Conservation (phyloP, 2,329 filamentous ascomycete genomes). For the Penicillium sp. region DNA sequence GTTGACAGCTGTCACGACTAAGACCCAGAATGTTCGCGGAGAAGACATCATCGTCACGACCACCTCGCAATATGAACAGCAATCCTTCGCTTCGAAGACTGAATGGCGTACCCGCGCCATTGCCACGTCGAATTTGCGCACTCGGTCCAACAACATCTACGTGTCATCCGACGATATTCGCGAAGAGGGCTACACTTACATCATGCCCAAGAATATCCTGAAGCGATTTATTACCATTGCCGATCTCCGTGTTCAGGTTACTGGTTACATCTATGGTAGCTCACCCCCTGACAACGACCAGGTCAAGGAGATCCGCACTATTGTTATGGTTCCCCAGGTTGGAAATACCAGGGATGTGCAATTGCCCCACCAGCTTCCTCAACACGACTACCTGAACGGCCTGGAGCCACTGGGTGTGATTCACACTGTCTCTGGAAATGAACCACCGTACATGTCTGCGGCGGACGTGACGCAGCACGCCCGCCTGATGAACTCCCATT, state of each 20-base stretch:
- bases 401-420: constrained; percentile 92
- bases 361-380: constrained; percentile 79
- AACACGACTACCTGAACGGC: constrained; percentile 80
- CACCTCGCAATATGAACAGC: constrained; percentile 95
- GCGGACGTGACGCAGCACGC: constrained; percentile 92
- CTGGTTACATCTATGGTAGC: constrained; percentile 87
- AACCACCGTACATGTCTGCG: constrained; percentile 93
- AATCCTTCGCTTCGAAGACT: constrained; percentile 96
- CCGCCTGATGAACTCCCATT: constrained; percentile 77
- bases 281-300: constrained; percentile 92
- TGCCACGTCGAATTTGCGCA: constrained; percentile 90
- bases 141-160: constrained; percentile 95
- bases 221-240: constrained; percentile 98
- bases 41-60: constrained; percentile 98
- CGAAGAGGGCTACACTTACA: constrained; percentile 85
- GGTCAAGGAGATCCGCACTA: constrained; percentile 93
- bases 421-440: constrained; percentile 90
- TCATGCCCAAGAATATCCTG: constrained; percentile 98
- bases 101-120: constrained; percentile 97
- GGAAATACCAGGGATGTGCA: constrained; percentile 89
- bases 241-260: constrained; percentile 92
- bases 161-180: constrained; percentile 93
- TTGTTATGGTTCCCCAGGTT: constrained; percentile 96
- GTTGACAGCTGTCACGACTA: constrained; percentile 93
- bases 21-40: constrained; percentile 93